phyloP scores from a whole-genome alignment of 2,329 filamentous ascomycete species.

The Drechslera avenae region DNA sequence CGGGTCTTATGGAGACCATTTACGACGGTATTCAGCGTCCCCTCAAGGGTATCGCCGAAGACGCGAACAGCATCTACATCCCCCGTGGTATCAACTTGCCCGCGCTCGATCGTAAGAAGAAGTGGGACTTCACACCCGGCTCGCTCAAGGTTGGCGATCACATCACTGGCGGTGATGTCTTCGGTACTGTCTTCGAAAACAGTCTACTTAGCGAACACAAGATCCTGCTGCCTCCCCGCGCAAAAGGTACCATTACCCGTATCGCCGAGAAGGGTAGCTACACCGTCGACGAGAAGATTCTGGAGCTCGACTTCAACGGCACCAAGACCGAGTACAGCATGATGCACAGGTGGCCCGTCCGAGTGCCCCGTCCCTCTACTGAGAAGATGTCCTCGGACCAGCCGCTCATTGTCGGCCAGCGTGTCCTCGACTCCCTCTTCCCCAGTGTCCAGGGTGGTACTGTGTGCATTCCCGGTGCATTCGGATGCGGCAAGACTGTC shows the following conservation, averaged over 20 bases:
- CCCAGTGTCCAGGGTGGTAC: constrained; percentile 96
- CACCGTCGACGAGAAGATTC: constrained; percentile 89
- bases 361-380: constrained; percentile 87
- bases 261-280: constrained; percentile 90
- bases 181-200: constrained; percentile 95
- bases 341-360: constrained; percentile 99
- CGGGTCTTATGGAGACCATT: constrained; percentile 97
- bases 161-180: constrained; percentile 94
- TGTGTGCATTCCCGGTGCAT: constrained; percentile 96
- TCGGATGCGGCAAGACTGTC: constrained; percentile 98
- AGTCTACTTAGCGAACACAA: constrained; percentile 91
- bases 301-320: constrained; percentile 97
- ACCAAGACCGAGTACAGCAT: constrained; percentile 93
- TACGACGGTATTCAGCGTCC: constrained; percentile 99
- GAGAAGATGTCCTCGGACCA: constrained; percentile 89
- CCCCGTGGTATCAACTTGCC: constrained; percentile 90
- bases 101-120: constrained; percentile 85
- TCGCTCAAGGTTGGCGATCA: constrained; percentile 93
- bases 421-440: constrained; percentile 95
- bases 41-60: constrained; percentile 78
- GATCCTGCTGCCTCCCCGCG: constrained; percentile 88
- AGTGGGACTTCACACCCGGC: constrained; percentile 92
- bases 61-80: constrained; percentile 91
- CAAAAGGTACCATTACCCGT: constrained; percentile 87
- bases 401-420: constrained; percentile 94